phyloP scores from a whole-genome alignment of 208 protist species.

The Crithidia acanthocephali region DNA sequence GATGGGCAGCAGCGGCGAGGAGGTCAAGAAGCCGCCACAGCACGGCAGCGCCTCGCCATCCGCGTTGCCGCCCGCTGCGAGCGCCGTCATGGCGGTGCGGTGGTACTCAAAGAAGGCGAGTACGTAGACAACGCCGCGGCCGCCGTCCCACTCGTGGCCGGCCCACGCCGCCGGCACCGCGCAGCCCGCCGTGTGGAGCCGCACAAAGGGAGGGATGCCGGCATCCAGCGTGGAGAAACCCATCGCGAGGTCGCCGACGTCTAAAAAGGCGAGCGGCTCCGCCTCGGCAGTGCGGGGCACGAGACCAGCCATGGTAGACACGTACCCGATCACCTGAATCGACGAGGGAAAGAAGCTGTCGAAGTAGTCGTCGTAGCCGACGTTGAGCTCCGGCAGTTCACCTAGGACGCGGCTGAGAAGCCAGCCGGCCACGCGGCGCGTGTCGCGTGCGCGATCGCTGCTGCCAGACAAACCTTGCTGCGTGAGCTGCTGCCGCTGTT shows the following conservation, averaged over 20 bases:
- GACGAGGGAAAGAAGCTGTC: slow-evolving; percentile 60
- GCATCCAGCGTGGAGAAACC: slow-evolving; percentile 85
- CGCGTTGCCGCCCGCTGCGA: too few species aligned
- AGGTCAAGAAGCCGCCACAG: slow-evolving; percentile 67
- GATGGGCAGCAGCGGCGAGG: slow-evolving; percentile 77
- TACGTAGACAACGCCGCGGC: slow-evolving; percentile 52
- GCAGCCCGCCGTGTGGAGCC: slow-evolving; percentile 65
- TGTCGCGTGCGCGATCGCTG: slow-evolving; percentile 47
- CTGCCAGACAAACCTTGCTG: too few species aligned
- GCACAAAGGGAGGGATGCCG: slow-evolving; percentile 80
- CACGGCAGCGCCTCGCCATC: slow-evolving; percentile 48
- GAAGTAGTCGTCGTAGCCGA: slow-evolving; percentile 90
- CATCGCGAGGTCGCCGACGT: slow-evolving; percentile 80
- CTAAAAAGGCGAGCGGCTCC: slow-evolving; percentile 65
- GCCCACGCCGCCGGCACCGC: slow-evolving; percentile 36
- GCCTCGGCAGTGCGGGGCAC: slow-evolving; percentile 45
- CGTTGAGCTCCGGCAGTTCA: slow-evolving; percentile 69
- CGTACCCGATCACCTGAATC: slow-evolving; percentile 85
- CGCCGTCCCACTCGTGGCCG: slow-evolving; percentile 56
- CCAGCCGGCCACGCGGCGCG: slow-evolving; percentile 80
- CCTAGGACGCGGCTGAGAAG: slow-evolving; percentile 79
- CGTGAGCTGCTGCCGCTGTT: slow-evolving; percentile 9
- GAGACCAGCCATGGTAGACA: slow-evolving; percentile 80
- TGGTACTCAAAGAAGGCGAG: slow-evolving; percentile 78
- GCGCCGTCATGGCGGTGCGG: slow-evolving; percentile 45